A percentile compares a stretch with the other conserved stretches of the same genome.
Evolutionary conservation across 2,329 filamentous ascomycete species (phyloP).

Genomic region (Beauveria australis): DNA sequence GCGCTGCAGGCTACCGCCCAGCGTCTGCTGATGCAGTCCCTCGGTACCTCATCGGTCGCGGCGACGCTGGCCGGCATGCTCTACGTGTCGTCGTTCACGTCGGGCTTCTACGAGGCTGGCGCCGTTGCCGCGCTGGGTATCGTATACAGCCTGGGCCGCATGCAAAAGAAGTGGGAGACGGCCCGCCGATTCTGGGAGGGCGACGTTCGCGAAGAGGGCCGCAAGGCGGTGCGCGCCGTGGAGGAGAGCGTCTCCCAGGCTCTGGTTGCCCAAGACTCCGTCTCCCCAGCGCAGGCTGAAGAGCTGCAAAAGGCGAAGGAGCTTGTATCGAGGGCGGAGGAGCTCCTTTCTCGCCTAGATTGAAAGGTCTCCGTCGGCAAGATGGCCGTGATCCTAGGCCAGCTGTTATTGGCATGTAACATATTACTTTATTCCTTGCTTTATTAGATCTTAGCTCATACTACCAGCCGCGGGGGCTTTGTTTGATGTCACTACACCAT

Average conservation of each 20-base stretch:
- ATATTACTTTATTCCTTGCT: background rate
- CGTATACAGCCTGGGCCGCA: conserved; percentile 48
- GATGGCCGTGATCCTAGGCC: background rate
- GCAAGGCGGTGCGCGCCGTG: conserved; percentile 50
- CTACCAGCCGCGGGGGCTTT: background rate
- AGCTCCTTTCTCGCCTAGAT: conserved; percentile 39
- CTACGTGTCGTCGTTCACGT: conserved; percentile 47
- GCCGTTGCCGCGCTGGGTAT: conserved; percentile 53
- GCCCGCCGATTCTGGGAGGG: conserved; percentile 55
- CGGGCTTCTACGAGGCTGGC: conserved; percentile 51
- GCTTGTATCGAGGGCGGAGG: conserved; percentile 40
- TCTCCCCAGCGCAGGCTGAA: conserved; percentile 19
- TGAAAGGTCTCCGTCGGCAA: conserved; percentile 20
- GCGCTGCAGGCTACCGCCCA: conserved; percentile 66
- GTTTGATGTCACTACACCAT: background rate
- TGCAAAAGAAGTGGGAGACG: conserved; percentile 56
- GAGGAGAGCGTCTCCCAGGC: conserved; percentile 45
- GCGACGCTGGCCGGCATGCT: conserved; percentile 45
- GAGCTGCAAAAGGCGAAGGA: conserved; percentile 33
- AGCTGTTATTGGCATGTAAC: background rate
- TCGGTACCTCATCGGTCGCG: conserved; percentile 61
- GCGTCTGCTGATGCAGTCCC: conserved; percentile 64
- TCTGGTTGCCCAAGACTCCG: conserved; percentile 25
- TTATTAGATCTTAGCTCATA: background rate
- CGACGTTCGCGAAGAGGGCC: conserved; percentile 58